These are phyloP conservation scores for Phaeodactylum tricornutum DNA, from an alignment of 108 stramenopile species.

Conservation along the genomic window DNA sequence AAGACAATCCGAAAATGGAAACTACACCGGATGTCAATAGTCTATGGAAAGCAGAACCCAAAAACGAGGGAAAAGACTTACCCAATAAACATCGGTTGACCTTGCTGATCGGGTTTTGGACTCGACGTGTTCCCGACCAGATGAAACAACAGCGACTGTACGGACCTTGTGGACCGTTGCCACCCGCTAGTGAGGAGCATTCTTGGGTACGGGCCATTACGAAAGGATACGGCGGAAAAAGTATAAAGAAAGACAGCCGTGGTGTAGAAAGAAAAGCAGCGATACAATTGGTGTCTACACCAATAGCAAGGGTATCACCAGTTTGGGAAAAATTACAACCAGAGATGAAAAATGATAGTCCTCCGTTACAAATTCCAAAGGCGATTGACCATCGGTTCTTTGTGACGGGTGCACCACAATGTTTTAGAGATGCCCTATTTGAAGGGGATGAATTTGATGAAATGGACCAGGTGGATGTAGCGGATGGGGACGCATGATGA, in stretches of 20 bases:
- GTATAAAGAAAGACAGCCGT: slow-evolving; percentile 4
- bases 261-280: neutral
- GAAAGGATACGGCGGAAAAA: slow-evolving; percentile 16
- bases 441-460: slow-evolving; percentile 17
- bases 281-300: slow-evolving; percentile 8
- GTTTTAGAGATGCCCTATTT: slow-evolving; percentile 50
- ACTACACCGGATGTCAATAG: neutral
- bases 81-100: slow-evolving; percentile 33
- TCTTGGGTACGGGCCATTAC: slow-evolving; percentile 49
- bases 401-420: slow-evolving; percentile 59
- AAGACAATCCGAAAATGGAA: neutral
- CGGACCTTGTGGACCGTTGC: slow-evolving; percentile 79
- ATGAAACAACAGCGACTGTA: slow-evolving; percentile 62
- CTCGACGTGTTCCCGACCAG: slow-evolving; percentile 52
- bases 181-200: slow-evolving; percentile 52
- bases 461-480: too few relatives aligned
- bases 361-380: slow-evolving; percentile 28
- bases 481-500: too few relatives aligned
- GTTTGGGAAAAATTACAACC: slow-evolving; percentile 54
- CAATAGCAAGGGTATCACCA: slow-evolving; percentile 40
- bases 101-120: slow-evolving; percentile 89
- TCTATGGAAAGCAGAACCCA: neutral
- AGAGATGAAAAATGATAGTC: neutral
- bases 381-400: slow-evolving; percentile 74
- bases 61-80: neutral